Conservation (phyloP, 441 rosid species). For the Erodium chrysanthum region DNA sequence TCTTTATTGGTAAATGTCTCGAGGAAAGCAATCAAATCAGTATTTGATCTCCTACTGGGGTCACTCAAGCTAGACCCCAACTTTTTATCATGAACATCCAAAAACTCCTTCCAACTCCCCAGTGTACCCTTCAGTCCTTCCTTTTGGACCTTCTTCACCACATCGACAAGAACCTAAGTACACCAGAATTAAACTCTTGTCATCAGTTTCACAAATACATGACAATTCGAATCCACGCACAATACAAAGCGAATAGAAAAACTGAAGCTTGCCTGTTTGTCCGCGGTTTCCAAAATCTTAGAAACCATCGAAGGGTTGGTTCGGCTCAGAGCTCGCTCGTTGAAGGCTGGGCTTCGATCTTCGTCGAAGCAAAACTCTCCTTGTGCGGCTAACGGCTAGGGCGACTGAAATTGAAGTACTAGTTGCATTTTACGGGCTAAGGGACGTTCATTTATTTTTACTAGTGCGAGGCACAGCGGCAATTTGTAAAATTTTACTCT, state of each 20-base stretch:
- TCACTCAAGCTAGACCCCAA: slow-evolving; percentile 63
- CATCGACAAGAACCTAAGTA: slow-evolving; percentile 52
- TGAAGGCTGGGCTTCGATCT: too few species aligned
- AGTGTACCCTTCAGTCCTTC: slow-evolving; percentile 40
- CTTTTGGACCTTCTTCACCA: slow-evolving; percentile 65
- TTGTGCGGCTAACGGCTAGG: too few species aligned
- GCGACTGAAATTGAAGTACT: too few species aligned
- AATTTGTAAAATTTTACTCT: too few species aligned
- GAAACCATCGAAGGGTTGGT: background rate
- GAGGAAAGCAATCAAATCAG: slow-evolving; percentile 52
- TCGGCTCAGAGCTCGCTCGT: background rate
- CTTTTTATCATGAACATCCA: slow-evolving; percentile 40
- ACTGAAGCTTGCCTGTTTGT: background rate
- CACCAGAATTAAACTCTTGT: background rate
- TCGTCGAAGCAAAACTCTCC: too few species aligned
- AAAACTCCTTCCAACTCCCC: slow-evolving; percentile 77
- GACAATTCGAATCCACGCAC: too few species aligned
- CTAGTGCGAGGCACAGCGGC: too few species aligned
- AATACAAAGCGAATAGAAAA: background rate
- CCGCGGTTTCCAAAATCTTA: background rate
- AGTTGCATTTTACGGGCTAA: too few species aligned
- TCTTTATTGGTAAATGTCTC: slow-evolving; percentile 37
- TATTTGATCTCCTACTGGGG: slow-evolving; percentile 51
- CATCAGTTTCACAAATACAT: background rate
- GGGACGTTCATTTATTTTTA: too few species aligned